A percentile compares a stretch with the other conserved stretches of the same genome.
These are phyloP conservation scores for Ophiostoma ulmi DNA, from an alignment of 2,329 filamentous ascomycete species.

Conservation along the genomic window DNA sequence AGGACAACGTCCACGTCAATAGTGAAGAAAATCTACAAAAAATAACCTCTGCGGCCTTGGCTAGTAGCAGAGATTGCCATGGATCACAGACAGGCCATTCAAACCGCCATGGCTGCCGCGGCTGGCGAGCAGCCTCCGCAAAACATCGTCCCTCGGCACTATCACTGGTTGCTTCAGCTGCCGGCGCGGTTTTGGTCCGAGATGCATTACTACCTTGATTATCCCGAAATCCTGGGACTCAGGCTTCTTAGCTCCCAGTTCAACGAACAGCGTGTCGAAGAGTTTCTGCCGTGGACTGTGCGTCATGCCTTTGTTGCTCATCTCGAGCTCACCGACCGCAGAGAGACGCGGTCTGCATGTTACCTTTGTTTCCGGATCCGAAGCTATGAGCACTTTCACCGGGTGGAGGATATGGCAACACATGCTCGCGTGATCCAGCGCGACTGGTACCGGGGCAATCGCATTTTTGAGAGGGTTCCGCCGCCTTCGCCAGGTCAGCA, in stretches of 20 bases:
- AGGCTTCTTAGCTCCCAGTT: constrained; percentile 24
- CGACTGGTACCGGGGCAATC: constrained; percentile 24
- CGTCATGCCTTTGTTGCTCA: constrained; percentile 19
- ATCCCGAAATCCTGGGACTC: constrained; percentile 25
- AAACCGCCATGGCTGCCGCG: constrained; percentile 17
- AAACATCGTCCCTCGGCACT: not conserved
- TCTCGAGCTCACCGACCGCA: not conserved
- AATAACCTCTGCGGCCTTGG: not conserved
- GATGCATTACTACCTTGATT: constrained; percentile 26
- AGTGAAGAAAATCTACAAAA: not conserved
- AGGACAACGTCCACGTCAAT: not conserved
- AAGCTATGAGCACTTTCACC: constrained; percentile 21
- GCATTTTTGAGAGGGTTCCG: constrained; percentile 20
- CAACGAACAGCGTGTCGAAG: constrained; percentile 17
- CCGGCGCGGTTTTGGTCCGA: constrained; percentile 26
- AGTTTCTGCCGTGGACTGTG: constrained; percentile 25
- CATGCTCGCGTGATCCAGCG: constrained; percentile 25
- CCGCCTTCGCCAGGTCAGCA: constrained; percentile 3
- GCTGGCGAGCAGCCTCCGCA: constrained; percentile 13
- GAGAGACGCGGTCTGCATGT: constrained; percentile 18
- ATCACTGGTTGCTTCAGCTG: constrained; percentile 26
- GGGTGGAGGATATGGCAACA: not conserved
- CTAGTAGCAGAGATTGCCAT: not conserved
- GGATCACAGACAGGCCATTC: constrained; percentile 1
- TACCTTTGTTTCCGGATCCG: constrained; percentile 29